Base-by-base conservation (phyloP, 257 asterid genomes). In the Plantago ovata region DNA sequence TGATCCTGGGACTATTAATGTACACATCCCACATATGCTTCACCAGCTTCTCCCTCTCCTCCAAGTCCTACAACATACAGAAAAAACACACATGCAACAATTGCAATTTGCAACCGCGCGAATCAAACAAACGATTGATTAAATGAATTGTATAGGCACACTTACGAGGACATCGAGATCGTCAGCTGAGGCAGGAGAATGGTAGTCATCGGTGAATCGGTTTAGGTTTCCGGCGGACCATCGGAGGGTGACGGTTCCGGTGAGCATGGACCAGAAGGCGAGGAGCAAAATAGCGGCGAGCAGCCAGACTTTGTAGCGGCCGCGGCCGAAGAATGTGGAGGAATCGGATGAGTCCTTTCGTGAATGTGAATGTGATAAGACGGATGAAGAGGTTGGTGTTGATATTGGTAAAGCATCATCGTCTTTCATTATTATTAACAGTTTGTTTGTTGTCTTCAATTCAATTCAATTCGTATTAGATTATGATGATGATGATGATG, bases 331-430 rank as follows among this genome's bases (percentile, higher is more conserved):
- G 11, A 67, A 20, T 0, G 59, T 10, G 32, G 70, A 59, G 36
- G 71, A 62, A 59, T 69, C 80, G 52, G 65, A 72, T 8, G 66
- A 71, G 24, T 74, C 81, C 73, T 63, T 74, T 56, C 63, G 21
- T 49, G 74, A 69, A 28, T 24, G 32, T 0, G 77, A 61, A 4
- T 76, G 68, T 5, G 78, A 39, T 4, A 70, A 3, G 3, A 68
- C 54, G 2, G 80, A 62, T 12, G 84, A 62, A 7, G 82, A 65
- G 16, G 94, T 85, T 19, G 94, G 85, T 44, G 90, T 83, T 43
- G 97, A 86, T 51, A 81, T 76, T 59, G 97, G 97, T 18, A 86
- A 74, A 3, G 60, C 65, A 46, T 78, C 94, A 47, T 86, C 97
- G 60, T 83, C 94, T 75, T 72, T 81, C 94, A 81, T 84, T 28